Conservation (phyloP, 1,284 basidiomycete species). For the Pseudozyma sp. region DNA sequence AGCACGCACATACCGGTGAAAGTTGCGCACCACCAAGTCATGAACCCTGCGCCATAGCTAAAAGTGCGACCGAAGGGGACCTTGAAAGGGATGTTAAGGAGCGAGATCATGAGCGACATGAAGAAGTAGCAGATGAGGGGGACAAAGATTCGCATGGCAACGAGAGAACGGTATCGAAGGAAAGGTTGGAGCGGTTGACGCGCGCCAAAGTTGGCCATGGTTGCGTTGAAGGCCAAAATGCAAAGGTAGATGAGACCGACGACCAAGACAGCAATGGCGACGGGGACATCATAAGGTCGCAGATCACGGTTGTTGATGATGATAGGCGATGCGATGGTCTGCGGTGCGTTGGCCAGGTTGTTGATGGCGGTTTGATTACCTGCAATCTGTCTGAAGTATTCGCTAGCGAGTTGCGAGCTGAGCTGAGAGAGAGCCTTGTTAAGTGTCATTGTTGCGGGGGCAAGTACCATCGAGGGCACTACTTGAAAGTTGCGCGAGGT, state of each 20-base stretch:
- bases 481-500: conserved; percentile 55
- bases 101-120: conserved; percentile 60
- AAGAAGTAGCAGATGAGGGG: conserved; percentile 54
- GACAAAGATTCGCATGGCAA: conserved; percentile 53
- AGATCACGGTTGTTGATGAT: conserved; percentile 74
- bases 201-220: conserved; percentile 52
- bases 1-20: conserved; percentile 59
- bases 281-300: conserved; percentile 78
- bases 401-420: conserved; percentile 23
- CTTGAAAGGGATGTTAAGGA: conserved; percentile 63
- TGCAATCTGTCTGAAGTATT: conserved; percentile 41
- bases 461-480: conserved; percentile 42
- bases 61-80: conserved; percentile 54
- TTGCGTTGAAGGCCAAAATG: conserved; percentile 72
- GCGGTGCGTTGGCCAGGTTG: conserved; percentile 73
- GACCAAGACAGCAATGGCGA: conserved; percentile 78
- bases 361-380: conserved; percentile 44
- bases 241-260: conserved; percentile 81
- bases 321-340: conserved; percentile 74
- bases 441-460: conserved; percentile 38
- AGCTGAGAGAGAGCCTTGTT: conserved; percentile 31
- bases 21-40: conserved; percentile 59
- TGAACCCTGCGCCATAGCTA: conserved; percentile 63
- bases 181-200: conserved; percentile 54
- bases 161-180: conserved; percentile 50